phyloP scores from a whole-genome alignment of 768 basidiomycete genomes.

The Phlebiopsis flavidoalba region DNA sequence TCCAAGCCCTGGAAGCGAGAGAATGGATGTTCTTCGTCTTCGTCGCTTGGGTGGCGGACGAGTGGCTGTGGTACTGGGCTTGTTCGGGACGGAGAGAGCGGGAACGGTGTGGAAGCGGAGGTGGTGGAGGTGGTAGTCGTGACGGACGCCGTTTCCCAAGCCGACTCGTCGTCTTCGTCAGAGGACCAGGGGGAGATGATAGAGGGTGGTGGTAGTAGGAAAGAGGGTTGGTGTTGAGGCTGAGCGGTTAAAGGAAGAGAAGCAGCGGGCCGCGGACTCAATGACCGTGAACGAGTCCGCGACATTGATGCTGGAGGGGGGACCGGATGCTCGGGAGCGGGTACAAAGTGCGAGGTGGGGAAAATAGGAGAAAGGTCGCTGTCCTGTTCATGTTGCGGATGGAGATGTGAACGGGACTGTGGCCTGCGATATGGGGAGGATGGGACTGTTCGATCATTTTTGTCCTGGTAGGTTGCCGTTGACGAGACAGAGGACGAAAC shows the following conservation, averaged over 20 bases:
- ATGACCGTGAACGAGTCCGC: not conserved
- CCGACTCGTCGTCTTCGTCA: conserved; percentile 76
- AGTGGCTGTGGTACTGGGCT: conserved; percentile 26
- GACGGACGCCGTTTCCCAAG: conserved; percentile 68
- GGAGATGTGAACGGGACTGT: conserved; percentile 29
- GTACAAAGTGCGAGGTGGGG: conserved; percentile 2
- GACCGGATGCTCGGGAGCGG: conserved; percentile 11
- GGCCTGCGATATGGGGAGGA: conserved; percentile 27
- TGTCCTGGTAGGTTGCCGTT: conserved; percentile 20
- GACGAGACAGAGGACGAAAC: conserved; percentile 17
- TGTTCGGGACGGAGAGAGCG: conserved; percentile 27
- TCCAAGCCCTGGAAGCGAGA: conserved; percentile 17
- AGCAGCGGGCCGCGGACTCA: conserved; percentile 10
- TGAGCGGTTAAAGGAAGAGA: conserved; percentile 9
- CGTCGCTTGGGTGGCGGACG: conserved; percentile 26
- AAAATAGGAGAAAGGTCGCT: conserved; percentile 2
- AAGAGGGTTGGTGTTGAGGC: conserved; percentile 27
- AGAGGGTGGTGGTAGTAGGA: conserved; percentile 9
- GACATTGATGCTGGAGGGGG: conserved; percentile 20
- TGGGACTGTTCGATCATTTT: conserved; percentile 19
- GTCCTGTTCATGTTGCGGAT: conserved; percentile 35
- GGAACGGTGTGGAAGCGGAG: conserved; percentile 37
- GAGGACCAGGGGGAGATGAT: conserved; percentile 61
- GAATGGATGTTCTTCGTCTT: conserved; percentile 25
- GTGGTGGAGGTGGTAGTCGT: conserved; percentile 59